Evolutionary conservation across 2,329 filamentous ascomycete species (phyloP), one percentile per base, ranked within the genome.

Genomic region (Epichloe hybrida): DNA sequence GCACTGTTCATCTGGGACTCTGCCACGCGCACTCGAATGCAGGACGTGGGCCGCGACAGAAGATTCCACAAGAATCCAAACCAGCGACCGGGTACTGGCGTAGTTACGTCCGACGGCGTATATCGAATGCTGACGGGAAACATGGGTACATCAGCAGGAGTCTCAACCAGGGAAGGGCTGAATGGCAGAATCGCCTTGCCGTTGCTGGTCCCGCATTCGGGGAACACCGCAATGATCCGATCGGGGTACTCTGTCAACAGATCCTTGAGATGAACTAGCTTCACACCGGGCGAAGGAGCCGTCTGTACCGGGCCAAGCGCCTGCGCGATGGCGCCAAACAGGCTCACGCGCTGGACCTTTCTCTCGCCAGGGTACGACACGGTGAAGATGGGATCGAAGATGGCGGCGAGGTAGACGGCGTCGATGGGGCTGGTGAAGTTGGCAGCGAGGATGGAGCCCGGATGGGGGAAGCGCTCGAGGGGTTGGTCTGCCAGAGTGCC

Each of bases 371-470:
- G 88, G 66, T 88, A 96, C 0, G 85, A 88, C 44, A 86, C 73
- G 11, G 89, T 94, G 70, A 98, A 97, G 64, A 98, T 77, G 3
- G 93, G 93, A 64, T 96, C 88, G 72, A 97, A 98, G 62, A 97
- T 88, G 55, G 89, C 90, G 53, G 93, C 88, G 23, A 98, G 81
- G 67, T 97, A 98, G 51, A 98, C 72, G 15, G 89, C 84, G 66
- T 98, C 93, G 64, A 98, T 80, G 8, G 93, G 93, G 9, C 87
- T 94, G 36, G 90, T 96, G 65, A 90, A 93, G 54, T 88, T 93
- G 48, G 87, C 85, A 46, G 88, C 90, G 60, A 98, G 93, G 58
- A 98, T 75, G 51, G 84, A 86, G 45, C 86, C 81, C 4, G 84
- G 80, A 51, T 84, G 80, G 1, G 23, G 93, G 17, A 97, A 80